phyloP scores from a whole-genome alignment of 371 early-diverging fungal genomes.

The Lichtheimia ramosa region DNA sequence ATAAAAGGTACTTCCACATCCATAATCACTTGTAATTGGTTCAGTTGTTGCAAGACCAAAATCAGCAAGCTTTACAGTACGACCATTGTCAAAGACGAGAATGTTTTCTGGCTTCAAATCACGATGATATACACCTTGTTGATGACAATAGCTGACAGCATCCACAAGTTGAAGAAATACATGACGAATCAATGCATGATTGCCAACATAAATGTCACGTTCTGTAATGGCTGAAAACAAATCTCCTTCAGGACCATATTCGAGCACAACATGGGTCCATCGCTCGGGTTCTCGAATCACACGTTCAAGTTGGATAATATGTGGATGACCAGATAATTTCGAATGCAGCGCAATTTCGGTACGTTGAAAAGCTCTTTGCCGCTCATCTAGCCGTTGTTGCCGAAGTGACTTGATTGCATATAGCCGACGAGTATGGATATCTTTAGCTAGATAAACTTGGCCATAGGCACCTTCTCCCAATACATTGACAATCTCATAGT shows the following conservation, averaged over 20 bases:
- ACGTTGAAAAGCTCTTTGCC: constrained; percentile 62
- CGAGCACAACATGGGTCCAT: constrained; percentile 71
- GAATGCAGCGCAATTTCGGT: constrained; percentile 78
- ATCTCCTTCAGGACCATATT: constrained; percentile 71
- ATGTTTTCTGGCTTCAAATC: constrained; percentile 80
- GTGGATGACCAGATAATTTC: constrained; percentile 63
- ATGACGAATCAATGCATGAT: constrained; percentile 49
- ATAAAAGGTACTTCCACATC: constrained; percentile 92
- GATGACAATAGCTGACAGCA: constrained; percentile 63
- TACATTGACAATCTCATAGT: constrained; percentile 39
- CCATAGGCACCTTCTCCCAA: constrained; percentile 76
- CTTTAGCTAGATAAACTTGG: constrained; percentile 57
- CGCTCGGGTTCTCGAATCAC: constrained; percentile 55
- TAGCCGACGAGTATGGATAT: background rate
- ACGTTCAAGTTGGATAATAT: constrained; percentile 74
- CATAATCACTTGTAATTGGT: constrained; percentile 72
- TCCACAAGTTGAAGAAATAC: constrained; percentile 61
- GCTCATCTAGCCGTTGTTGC: constrained; percentile 53
- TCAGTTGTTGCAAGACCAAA: constrained; percentile 92
- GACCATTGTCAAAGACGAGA: constrained; percentile 47
- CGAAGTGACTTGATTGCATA: constrained; percentile 73
- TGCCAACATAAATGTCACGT: constrained; percentile 48
- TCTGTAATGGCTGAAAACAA: constrained; percentile 68
- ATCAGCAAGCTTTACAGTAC: constrained; percentile 82
- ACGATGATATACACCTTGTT: constrained; percentile 62